Evolutionary conservation across 805 yeast species (phyloP), one percentile per base, ranked within the genome.

Genomic region (Kazachstania viticola): DNA sequence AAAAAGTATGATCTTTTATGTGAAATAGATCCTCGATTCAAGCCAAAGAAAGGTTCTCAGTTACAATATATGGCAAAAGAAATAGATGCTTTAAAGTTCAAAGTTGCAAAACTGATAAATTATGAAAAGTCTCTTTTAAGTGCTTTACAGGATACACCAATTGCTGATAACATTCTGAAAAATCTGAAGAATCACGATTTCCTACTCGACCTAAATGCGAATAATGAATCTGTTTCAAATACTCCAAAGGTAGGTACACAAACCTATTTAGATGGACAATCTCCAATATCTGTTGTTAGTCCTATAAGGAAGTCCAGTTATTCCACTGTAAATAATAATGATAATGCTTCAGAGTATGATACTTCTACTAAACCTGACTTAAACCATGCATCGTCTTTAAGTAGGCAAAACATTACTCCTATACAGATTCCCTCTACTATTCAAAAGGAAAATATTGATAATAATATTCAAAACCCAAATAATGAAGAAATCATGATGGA

Each of bases 1-100:
- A 77, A 73, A 32, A 67, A 79, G 48, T 79, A 81, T 81, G 77
- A 74, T 3, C 62, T 84, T 24, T 69, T 67, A 35, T 87, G 96
- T 61, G 88, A 80, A 45, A 81, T 87, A 16, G 95, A 87, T 56
- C 95, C 95, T 2, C 78, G 78, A 45, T 87, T 84, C 55, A 69
- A 85, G 48, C 95, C 96, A 4, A 78, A 82, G 45, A 85, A 84
- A 55, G 95, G 95, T 1, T 78, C 88, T 2, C 95, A 85, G 54
- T 75, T 85, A 17, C 94, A 84, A 45, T 68, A 78, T 33, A 61
- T 87, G 45, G 69, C 85, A 43, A 81, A 80, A 44, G 96, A 87
- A 44, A 85, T 84, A 5, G 87, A 80, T 48, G 88, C 79, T 42
- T 59, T 84, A 42, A 75, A 78, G 44, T 65, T 78, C 26, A 76